Evolutionary conservation across 2,329 filamentous ascomycete species (phyloP).

Genomic region (Hymenoscyphus infarciens): DNA sequence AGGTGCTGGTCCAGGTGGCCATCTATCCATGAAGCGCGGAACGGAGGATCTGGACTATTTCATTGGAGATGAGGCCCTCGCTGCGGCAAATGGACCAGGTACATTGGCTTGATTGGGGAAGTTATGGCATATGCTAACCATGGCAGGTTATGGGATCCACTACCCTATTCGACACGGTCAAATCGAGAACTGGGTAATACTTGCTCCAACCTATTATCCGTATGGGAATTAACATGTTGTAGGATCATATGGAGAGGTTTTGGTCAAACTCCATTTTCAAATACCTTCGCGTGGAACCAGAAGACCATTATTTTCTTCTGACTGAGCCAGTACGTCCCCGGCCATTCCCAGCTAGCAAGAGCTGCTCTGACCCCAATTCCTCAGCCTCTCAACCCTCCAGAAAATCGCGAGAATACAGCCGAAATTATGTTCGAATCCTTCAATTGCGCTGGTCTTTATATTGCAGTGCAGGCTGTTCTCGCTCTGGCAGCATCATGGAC

Average conservation of each 20-base stretch:
- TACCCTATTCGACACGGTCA: slow-evolving; percentile 98
- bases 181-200: slow-evolving; percentile 92
- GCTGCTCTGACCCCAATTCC: slow-evolving; percentile 5
- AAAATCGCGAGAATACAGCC: slow-evolving; percentile 98
- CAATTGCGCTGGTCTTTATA: slow-evolving; percentile 98
- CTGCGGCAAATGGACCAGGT: slow-evolving; percentile 80
- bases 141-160: slow-evolving; percentile 83
- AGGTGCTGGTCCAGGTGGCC: slow-evolving; percentile 75
- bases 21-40: slow-evolving; percentile 86
- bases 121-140: slow-evolving; percentile 20
- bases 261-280: slow-evolving; percentile 99
- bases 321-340: slow-evolving; percentile 77
- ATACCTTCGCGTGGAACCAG: slow-evolving; percentile 94
- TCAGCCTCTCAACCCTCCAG: slow-evolving; percentile 91
- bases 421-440: slow-evolving; percentile 99
- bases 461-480: slow-evolving; percentile 95
- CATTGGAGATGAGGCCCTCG: slow-evolving; percentile 93
- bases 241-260: slow-evolving; percentile 99
- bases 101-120: slow-evolving; percentile 21
- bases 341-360: not conserved
- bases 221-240: slow-evolving; percentile 23
- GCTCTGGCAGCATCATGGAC: slow-evolving; percentile 98
- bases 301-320: slow-evolving; percentile 97
- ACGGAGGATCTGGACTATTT: slow-evolving; percentile 98
- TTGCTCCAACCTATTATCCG: not conserved